phyloP scores from a whole-genome alignment of 345 rosid species.

The Chamaenerion angustifolium region DNA sequence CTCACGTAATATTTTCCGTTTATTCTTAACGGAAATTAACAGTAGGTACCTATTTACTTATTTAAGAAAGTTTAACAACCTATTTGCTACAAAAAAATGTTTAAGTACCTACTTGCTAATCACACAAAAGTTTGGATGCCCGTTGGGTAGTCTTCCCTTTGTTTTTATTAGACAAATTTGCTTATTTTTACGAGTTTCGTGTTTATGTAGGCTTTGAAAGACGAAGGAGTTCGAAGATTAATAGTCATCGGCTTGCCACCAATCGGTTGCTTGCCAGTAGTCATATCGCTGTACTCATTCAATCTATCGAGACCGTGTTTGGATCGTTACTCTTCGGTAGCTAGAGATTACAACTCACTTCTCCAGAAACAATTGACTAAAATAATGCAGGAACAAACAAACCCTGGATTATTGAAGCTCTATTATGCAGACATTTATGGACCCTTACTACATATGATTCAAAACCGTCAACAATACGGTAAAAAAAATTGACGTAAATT shows the following conservation, averaged over 20 bases:
- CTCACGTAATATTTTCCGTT: too few relatives aligned
- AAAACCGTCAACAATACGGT: conserved; percentile 28
- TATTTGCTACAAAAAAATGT: too few relatives aligned
- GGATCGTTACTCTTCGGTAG: conserved; percentile 30
- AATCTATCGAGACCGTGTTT: conserved; percentile 36
- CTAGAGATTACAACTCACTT: conserved; percentile 30
- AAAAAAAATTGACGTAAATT: too few relatives aligned
- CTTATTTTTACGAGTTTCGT: too few relatives aligned
- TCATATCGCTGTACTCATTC: conserved; percentile 42
- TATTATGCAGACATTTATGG: conserved; percentile 22
- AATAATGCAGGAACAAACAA: conserved; percentile 18
- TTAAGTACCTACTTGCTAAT: too few relatives aligned
- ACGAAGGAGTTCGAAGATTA: conserved; percentile 48
- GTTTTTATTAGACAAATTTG: too few relatives aligned
- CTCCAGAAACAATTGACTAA: conserved; percentile 33
- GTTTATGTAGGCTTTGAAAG: conserved; percentile 21
- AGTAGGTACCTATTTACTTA: too few relatives aligned
- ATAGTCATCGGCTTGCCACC: conserved; percentile 40
- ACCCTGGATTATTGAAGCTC: conserved; percentile 26
- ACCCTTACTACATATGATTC: conserved; percentile 25
- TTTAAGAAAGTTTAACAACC: too few relatives aligned
- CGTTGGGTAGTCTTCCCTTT: too few relatives aligned
- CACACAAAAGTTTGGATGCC: too few relatives aligned
- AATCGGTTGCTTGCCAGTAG: conserved; percentile 66
- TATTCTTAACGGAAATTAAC: too few relatives aligned